Percentiles rank a stretch among this genome's conserved stretches.
Evolutionary conservation across 306 rosid genomes (phyloP).

Genomic region (Coriaria nepalensis): DNA sequence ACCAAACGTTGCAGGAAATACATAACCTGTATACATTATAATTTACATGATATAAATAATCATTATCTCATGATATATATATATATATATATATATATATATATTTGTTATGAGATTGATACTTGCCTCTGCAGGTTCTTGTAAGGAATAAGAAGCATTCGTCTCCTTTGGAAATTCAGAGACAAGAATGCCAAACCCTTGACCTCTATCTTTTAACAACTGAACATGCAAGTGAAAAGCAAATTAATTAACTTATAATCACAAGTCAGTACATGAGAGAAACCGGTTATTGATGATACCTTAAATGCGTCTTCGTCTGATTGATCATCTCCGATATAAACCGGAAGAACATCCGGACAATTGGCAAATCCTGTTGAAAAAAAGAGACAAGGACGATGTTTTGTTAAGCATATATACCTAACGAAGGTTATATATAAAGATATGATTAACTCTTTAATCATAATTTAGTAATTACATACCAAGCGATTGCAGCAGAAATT

Average conservation of each 20-base stretch:
- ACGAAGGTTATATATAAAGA: too few species aligned
- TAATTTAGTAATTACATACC: conserved; percentile 40
- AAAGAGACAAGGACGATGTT: neutral
- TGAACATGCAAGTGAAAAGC: conserved; percentile 6
- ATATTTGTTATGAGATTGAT: neutral
- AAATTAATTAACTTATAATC: neutral
- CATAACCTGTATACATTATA: conserved; percentile 9
- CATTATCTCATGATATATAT: neutral
- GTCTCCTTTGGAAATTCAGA: conserved; percentile 86
- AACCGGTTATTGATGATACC: conserved; percentile 32
- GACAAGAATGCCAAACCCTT: conserved; percentile 89
- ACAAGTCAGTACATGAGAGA: neutral
- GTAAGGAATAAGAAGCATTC: conserved; percentile 69
- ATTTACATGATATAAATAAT: neutral
- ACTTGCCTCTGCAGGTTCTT: conserved; percentile 89
- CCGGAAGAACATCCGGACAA: conserved; percentile 66
- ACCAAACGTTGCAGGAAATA: conserved; percentile 13
- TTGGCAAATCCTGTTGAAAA: conserved; percentile 66
- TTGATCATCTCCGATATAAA: conserved; percentile 89
- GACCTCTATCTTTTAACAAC: conserved; percentile 78
- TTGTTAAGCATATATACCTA: too few species aligned
- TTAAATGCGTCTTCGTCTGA: conserved; percentile 97
- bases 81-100: too few species aligned
- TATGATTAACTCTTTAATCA: neutral
- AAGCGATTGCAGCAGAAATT: conserved; percentile 78